Conservation (phyloP, 108 stramenopile genomes). For the Fistulifera pelliculosa region DNA sequence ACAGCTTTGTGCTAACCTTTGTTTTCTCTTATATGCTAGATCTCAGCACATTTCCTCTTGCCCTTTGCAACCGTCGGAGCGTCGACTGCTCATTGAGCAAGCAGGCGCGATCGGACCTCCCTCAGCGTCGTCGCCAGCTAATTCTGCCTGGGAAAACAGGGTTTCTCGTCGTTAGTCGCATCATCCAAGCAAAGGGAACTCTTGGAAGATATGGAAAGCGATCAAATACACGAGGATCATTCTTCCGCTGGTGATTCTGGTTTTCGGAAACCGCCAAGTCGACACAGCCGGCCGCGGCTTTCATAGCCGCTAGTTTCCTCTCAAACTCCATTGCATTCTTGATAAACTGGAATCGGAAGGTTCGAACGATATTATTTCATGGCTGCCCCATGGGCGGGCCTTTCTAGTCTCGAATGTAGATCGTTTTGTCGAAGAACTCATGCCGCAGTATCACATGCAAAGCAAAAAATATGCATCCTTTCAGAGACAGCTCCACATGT, state of each 20-base stretch:
- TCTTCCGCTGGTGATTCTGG: too few relatives aligned
- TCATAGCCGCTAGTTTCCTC: slow-evolving; percentile 22
- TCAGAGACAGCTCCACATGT: slow-evolving; percentile 69
- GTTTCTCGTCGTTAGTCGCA: too few relatives aligned
- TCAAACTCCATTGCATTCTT: slow-evolving; percentile 68
- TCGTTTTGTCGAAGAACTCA: slow-evolving; percentile 54
- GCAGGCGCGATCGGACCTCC: too few relatives aligned
- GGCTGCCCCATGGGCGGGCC: slow-evolving; percentile 55
- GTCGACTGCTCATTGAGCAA: not conserved
- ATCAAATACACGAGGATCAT: too few relatives aligned
- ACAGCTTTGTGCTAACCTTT: too few relatives aligned
- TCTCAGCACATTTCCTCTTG: slow-evolving; percentile 38
- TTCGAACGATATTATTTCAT: slow-evolving; percentile 33
- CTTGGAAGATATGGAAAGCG: too few relatives aligned
- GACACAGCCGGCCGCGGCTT: not conserved
- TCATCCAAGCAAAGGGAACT: too few relatives aligned
- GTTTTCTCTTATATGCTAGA: not conserved
- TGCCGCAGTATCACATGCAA: slow-evolving; percentile 48
- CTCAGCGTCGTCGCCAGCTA: too few relatives aligned
- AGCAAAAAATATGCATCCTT: slow-evolving; percentile 47
- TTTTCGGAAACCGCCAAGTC: not conserved
- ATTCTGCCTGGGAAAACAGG: too few relatives aligned
- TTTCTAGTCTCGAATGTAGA: slow-evolving; percentile 47
- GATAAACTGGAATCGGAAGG: slow-evolving; percentile 56
- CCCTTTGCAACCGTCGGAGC: slow-evolving; percentile 4